Conservation (phyloP, 177 flowering plant genomes). For the Tripterygium wilfordii region DNA sequence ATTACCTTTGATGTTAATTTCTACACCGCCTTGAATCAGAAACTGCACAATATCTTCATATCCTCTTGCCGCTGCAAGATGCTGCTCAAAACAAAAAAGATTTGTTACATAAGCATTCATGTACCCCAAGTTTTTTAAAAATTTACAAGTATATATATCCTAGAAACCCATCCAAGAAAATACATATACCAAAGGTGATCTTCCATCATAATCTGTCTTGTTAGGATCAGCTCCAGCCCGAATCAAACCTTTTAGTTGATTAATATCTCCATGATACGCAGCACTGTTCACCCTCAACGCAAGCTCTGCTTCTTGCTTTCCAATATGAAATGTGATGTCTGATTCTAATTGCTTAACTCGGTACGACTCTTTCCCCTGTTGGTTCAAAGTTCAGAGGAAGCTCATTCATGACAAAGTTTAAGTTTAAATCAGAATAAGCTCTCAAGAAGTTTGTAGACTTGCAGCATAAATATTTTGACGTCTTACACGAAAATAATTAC, state of each 20-base stretch:
- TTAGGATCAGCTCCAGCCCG: conserved; percentile 84
- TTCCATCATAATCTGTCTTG: conserved; percentile 82
- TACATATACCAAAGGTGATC: conserved; percentile 82
- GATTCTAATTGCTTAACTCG: conserved; percentile 70
- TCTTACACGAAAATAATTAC: too few relatives aligned
- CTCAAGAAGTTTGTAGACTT: too few relatives aligned
- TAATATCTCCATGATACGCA: conserved; percentile 73
- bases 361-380: conserved; percentile 64
- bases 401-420: too few relatives aligned
- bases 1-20: conserved; percentile 48
- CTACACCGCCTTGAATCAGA: conserved; percentile 61
- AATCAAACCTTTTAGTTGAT: conserved; percentile 62
- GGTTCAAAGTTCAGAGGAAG: neutral
- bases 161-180: neutral
- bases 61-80: conserved; percentile 84
- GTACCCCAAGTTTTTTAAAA: too few relatives aligned
- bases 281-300: conserved; percentile 79
- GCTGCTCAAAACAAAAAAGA: conserved; percentile 36
- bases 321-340: conserved; percentile 72
- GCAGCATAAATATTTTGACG: too few relatives aligned
- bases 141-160: neutral
- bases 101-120: too few relatives aligned
- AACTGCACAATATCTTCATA: conserved; percentile 61
- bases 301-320: conserved; percentile 81
- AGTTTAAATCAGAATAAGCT: too few relatives aligned